Conservation (phyloP, 805 yeast species). For the Clavispora asparagi region DNA sequence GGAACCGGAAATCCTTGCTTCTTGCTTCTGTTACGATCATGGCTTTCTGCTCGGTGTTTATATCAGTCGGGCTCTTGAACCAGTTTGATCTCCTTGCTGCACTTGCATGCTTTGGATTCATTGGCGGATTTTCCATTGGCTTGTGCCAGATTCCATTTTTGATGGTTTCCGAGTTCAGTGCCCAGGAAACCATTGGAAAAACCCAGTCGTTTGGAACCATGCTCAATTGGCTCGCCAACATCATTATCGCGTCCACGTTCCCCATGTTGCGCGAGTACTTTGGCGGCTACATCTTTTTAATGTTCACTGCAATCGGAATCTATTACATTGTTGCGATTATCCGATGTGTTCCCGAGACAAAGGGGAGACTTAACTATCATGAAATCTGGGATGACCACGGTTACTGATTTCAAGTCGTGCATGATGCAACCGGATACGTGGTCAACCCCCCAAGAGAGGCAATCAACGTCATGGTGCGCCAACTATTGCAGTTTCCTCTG, state of each 20-base stretch:
- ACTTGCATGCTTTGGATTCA: conserved; percentile 26
- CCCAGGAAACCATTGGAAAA: conserved; percentile 26
- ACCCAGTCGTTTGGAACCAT: conserved; percentile 34
- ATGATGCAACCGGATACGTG: too few species aligned
- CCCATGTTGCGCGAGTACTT: conserved; percentile 22
- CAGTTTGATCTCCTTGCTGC: conserved; percentile 17
- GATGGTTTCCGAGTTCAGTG: conserved; percentile 32
- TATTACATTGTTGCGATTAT: conserved; percentile 16
- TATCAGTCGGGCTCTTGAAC: conserved; percentile 21
- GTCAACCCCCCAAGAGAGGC: too few species aligned
- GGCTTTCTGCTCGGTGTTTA: conserved; percentile 20
- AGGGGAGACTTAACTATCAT: conserved; percentile 18
- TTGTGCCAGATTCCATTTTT: conserved; percentile 35
- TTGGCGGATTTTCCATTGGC: conserved; percentile 30
- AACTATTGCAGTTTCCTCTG: too few species aligned
- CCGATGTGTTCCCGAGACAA: conserved; percentile 30
- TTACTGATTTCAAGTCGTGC: too few species aligned
- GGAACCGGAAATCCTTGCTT: conserved; percentile 23
- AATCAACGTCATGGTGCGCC: too few species aligned
- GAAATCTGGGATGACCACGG: conserved; percentile 22
- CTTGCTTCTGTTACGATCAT: conserved; percentile 20
- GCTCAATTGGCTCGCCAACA: conserved; percentile 31
- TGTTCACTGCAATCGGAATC: conserved; percentile 20
- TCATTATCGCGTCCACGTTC: conserved; percentile 27
- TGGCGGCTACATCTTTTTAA: conserved; percentile 25